Base-by-base conservation (phyloP, 257 asterid species). In the Fraxinus excelsior region DNA sequence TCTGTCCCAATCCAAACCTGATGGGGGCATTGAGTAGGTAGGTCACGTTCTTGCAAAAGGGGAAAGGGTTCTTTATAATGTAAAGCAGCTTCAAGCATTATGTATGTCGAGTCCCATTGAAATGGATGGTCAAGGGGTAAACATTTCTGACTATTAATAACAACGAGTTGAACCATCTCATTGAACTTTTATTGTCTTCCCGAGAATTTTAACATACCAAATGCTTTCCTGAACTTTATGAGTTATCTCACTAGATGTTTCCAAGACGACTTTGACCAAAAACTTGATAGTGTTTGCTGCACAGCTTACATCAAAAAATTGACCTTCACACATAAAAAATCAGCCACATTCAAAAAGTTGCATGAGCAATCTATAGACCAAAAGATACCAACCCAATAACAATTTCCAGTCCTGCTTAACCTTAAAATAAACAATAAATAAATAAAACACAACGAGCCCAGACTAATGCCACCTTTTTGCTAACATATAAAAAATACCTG, bases 311-410 rank as follows among this genome's bases (percentile, higher is more conserved):
- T 91, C 98, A 82, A 95, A 90, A 26, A 95, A 84, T 78, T 95
- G 94, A 25, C 99, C 99, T 74, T 95, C 96, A 76, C 96, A 91
- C 86, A 91, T 82, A 28, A n/a, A n/a, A n/a, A n/a, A n/a, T 14
- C 60, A 51, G 23, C 60, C 60, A 51, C 23, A 16, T 51, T 51
- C 60, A 51, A 42, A 42, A 16, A 18, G 7, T 16, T 14, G 23
- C 23, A 51, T 18, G 6, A 51, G 23, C 60, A 14, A 18, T 19
- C 60, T 51, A 51, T 18, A 16, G 7, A 51, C 60, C 18, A 51
- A 51, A 19, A 51, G 10, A 37, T 37, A 56, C 28, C 23, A 18
- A n/a, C 3, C 29, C 13, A 60, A 60, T 23, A 23, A 37, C 25
- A 58, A 21, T 21, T 58, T 60, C 16, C 13, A 9, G 4, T 23